Evolutionary conservation across 2,329 filamentous ascomycete species (phyloP).

Genomic region (Fusarium begoniae): DNA sequence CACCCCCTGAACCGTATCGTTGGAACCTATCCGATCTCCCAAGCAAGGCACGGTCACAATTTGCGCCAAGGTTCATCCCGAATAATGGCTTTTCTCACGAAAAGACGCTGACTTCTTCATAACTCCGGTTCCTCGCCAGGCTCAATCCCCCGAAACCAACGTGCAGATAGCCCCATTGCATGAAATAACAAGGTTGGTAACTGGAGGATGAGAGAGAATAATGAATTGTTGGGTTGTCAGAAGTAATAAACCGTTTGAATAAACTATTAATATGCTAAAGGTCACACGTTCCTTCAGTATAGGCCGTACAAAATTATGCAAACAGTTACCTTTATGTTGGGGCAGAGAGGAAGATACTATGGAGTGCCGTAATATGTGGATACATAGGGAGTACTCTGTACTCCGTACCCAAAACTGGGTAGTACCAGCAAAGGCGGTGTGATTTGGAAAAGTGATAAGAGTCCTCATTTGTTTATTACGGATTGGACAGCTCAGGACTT

Average conservation of each 20-base stretch:
- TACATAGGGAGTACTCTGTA: not conserved
- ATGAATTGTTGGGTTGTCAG: not conserved
- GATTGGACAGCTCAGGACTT: not conserved
- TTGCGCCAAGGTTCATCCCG: slow-evolving; percentile 6
- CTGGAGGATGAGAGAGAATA: not conserved
- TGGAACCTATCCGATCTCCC: slow-evolving; percentile 14
- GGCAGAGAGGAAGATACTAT: not conserved
- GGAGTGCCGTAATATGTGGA: too few relatives aligned
- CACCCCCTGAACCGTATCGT: not conserved
- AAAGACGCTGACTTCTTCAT: not conserved
- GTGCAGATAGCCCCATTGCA: not conserved
- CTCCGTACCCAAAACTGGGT: not conserved
- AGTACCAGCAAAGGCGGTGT: slow-evolving; percentile 21
- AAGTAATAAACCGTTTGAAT: not conserved
- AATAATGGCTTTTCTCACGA: slow-evolving; percentile 5
- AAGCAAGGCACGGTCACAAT: not conserved
- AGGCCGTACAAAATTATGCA: not conserved
- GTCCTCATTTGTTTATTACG: not conserved
- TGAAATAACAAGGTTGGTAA: not conserved
- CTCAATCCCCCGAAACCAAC: not conserved
- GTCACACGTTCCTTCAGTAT: not conserved
- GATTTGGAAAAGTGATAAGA: slow-evolving; percentile 15
- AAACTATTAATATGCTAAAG: not conserved
- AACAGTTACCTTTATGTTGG: not conserved
- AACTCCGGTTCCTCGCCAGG: not conserved